These are phyloP conservation scores for Thelonectria rubi DNA, from an alignment of 2,329 filamentous ascomycete species.

Conservation along the genomic window DNA sequence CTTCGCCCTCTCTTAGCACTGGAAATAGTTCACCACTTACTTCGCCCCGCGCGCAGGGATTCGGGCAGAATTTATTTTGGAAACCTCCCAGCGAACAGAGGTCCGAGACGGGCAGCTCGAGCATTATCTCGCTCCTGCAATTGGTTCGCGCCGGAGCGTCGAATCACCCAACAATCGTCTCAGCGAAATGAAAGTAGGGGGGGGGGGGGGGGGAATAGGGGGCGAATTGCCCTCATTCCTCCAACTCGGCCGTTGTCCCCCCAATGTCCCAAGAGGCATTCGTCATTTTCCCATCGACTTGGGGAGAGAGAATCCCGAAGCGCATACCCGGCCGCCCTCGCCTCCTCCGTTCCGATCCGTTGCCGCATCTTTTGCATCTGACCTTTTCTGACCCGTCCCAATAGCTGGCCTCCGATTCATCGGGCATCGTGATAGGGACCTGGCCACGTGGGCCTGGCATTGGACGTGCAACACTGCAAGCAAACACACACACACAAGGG, in stretches of 20 bases:
- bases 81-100: not conserved
- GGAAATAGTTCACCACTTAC: no score
- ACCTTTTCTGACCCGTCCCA: no score
- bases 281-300: no score
- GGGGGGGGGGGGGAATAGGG: not conserved
- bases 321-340: not conserved
- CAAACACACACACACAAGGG: no score
- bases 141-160: constrained; percentile 29
- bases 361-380: not conserved
- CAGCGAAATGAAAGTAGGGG: constrained; percentile 35
- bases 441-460: constrained; percentile 40
- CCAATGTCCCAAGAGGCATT: no score
- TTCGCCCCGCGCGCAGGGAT: no score
- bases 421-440: not conserved
- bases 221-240: not conserved
- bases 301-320: no score
- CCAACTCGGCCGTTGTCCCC: no score
- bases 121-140: constrained; percentile 29
- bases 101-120: constrained; percentile 17
- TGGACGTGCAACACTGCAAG: constrained; percentile 32
- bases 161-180: constrained; percentile 12
- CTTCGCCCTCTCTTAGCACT: no score
- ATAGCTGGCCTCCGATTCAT: not conserved
- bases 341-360: constrained; percentile 27
- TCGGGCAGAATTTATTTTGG: constrained; percentile 9